Percentiles rank a stretch among this genome's conserved stretches.
Evolutionary conservation across 1,284 basidiomycete genomes (phyloP).

Genomic region (Somion occarium): DNA sequence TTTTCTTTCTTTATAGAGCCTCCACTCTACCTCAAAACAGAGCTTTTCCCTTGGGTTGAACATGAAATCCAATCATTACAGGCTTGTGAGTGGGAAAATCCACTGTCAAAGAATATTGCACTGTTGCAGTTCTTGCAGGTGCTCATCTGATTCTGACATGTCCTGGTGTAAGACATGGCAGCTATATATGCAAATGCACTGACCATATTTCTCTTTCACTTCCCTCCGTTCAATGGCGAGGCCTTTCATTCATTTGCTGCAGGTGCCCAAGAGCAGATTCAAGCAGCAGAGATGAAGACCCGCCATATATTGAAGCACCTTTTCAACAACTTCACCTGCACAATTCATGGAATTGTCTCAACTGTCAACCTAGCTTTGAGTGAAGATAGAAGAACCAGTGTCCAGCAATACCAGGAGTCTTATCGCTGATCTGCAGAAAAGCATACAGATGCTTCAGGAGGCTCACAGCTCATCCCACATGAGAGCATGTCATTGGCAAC

Average conservation of each 20-base stretch:
- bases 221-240: neutral
- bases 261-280: neutral
- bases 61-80: neutral
- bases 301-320: no score
- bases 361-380: no score
- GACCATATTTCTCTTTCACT: neutral
- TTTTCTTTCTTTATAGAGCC: neutral
- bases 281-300: neutral
- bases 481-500: no score
- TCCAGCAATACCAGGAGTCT: no score
- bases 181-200: neutral
- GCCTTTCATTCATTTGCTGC: neutral
- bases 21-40: neutral
- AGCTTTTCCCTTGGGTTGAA: neutral
- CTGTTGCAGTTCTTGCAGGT: neutral
- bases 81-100: neutral
- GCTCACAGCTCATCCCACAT: no score
- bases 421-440: no score
- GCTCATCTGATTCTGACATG: neutral
- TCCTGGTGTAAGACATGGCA: neutral
- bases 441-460: no score
- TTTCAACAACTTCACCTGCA: no score
- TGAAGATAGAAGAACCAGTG: no score
- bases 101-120: neutral
- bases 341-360: no score